phyloP scores from a whole-genome alignment of 2,329 filamentous ascomycete species.

The Cladosporium sp. region DNA sequence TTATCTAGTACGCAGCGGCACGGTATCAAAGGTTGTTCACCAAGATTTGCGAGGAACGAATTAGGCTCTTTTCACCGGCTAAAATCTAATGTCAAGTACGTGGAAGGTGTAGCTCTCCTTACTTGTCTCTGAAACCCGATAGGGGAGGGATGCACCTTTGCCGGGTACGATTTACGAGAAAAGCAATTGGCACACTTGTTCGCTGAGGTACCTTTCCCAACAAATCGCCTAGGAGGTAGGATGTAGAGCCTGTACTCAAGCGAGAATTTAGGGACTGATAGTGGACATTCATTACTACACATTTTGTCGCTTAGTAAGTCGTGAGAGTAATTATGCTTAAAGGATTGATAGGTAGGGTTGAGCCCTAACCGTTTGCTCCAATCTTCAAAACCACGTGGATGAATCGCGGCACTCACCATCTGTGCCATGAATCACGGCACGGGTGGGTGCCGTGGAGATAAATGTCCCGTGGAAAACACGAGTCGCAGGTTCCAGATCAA shows the following conservation, averaged over 20 bases:
- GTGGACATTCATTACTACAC: not conserved
- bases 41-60: not conserved
- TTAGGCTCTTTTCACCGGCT: not conserved
- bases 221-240: not conserved
- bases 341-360: not conserved
- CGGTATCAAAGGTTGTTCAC: not conserved
- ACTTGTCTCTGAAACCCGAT: not conserved
- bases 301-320: not conserved
- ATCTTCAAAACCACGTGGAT: not conserved
- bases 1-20: not conserved
- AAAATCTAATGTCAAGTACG: not conserved
- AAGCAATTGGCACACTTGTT: not conserved
- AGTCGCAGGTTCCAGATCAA: not conserved
- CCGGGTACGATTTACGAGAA: not conserved
- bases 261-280: not conserved
- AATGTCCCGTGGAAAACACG: not conserved
- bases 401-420: not conserved
- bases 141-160: too few species aligned
- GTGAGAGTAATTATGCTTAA: not conserved
- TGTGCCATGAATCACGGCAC: too few species aligned
- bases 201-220: not conserved
- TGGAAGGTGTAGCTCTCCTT: too few species aligned
- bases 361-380: not conserved
- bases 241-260: not conserved
- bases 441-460: too few species aligned